Percentiles rank a stretch among this genome's conserved stretches.
Evolutionary conservation across 1,284 basidiomycete species (phyloP).

Genomic region (Porphyrellus sp.): DNA sequence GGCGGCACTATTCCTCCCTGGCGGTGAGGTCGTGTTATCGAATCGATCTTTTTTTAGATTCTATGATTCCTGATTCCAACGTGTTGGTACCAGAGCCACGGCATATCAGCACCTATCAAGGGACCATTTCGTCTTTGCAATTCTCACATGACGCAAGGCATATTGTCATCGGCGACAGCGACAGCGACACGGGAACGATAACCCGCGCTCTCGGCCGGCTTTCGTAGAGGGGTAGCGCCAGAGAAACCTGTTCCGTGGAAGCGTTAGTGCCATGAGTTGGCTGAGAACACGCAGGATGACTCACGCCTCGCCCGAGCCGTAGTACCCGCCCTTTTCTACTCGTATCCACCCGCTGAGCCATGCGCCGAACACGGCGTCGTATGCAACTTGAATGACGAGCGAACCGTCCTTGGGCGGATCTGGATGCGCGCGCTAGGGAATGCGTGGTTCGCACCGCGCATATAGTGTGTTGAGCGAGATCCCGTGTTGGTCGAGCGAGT

Average conservation of each 20-base stretch:
- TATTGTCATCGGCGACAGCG: slow-evolving; percentile 1
- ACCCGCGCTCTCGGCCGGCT: no score
- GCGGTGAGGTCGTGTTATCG: slow-evolving; percentile 1
- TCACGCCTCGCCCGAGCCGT: slow-evolving; percentile 83
- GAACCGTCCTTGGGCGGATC: slow-evolving; percentile 44
- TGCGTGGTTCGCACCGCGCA: slow-evolving; percentile 51
- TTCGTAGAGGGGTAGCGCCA: slow-evolving; percentile 70
- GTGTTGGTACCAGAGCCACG: slow-evolving; percentile 5
- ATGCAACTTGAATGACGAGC: slow-evolving; percentile 58
- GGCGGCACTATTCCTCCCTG: no score
- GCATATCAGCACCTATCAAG: not conserved
- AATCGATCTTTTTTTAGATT: not conserved
- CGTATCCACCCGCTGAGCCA: slow-evolving; percentile 76
- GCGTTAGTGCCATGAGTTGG: no score
- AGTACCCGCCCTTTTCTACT: slow-evolving; percentile 61
- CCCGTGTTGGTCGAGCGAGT: slow-evolving; percentile 94
- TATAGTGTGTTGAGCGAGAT: slow-evolving; percentile 91
- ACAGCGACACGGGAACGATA: slow-evolving; percentile 14
- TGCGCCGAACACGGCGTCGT: slow-evolving; percentile 70
- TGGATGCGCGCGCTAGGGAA: slow-evolving; percentile 22
- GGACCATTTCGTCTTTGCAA: slow-evolving; percentile 11
- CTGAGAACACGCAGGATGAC: not conserved
- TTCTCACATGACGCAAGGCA: slow-evolving; percentile 13
- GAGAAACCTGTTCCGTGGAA: slow-evolving; percentile 56
- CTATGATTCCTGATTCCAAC: not conserved